Percentiles rank a stretch among this genome's conserved stretches.
phyloP scores from a whole-genome alignment of 2,329 filamentous ascomycete genomes.

The Hymenoscyphus scutula region DNA sequence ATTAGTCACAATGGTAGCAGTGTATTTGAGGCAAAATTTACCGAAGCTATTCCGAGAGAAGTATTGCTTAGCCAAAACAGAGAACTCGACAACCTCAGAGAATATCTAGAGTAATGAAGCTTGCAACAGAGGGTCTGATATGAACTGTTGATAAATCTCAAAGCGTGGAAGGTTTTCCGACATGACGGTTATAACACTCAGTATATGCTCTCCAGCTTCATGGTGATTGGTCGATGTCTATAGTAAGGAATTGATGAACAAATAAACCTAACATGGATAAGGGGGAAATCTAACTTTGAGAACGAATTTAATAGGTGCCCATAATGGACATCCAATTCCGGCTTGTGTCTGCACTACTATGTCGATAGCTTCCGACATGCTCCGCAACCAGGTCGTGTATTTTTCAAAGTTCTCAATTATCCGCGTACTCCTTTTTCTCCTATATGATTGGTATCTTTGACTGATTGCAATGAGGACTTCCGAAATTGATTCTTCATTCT shows the following conservation, averaged over 20 bases:
- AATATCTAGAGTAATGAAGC: background rate
- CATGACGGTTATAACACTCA: background rate
- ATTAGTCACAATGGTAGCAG: too few relatives aligned
- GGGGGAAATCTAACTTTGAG: background rate
- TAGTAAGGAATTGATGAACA: background rate
- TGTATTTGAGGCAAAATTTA: too few relatives aligned
- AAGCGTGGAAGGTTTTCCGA: conserved; percentile 1
- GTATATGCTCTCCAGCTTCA: background rate
- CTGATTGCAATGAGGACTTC: background rate
- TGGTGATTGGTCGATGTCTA: background rate
- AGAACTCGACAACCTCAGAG: background rate
- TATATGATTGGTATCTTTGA: background rate
- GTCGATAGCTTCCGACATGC: background rate
- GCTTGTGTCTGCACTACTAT: background rate
- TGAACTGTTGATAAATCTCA: background rate
- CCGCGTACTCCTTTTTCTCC: background rate
- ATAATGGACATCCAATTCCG: background rate
- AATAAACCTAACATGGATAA: background rate
- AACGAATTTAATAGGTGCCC: background rate
- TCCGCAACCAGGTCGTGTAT: background rate
- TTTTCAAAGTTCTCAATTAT: background rate
- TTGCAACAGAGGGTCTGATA: background rate
- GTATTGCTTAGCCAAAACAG: background rate
- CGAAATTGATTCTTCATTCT: background rate
- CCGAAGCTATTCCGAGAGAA: background rate